These are phyloP conservation scores for Penicillium sumatraense DNA, from an alignment of 2,329 filamentous ascomycete species.

Conservation along the genomic window DNA sequence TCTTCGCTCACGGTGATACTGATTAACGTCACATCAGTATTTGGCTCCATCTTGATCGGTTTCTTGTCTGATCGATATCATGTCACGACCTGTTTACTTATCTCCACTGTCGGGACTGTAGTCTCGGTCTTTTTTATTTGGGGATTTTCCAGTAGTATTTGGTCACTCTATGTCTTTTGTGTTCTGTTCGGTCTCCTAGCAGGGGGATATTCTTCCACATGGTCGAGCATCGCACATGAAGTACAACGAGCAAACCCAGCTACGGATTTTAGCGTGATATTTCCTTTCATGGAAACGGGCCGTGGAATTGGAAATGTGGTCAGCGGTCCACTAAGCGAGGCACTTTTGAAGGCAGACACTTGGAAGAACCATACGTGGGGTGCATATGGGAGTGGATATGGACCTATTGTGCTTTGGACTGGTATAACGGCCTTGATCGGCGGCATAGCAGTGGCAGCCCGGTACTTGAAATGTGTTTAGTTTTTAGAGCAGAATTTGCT, in stretches of 20 bases:
- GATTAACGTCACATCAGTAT: constrained; percentile 37
- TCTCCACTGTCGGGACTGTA: constrained; percentile 25
- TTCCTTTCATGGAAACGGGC: constrained; percentile 28
- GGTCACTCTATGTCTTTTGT: constrained; percentile 23
- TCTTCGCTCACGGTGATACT: constrained; percentile 30
- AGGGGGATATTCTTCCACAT: constrained; percentile 26
- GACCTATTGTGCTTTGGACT: constrained; percentile 24
- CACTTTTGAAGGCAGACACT: constrained; percentile 18
- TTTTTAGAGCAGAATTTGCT: too few relatives aligned
- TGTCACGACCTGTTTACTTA: constrained; percentile 23
- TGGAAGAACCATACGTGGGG: constrained; percentile 17
- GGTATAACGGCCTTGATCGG: constrained; percentile 24
- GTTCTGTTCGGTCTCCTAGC: constrained; percentile 24
- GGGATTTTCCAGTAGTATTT: constrained; percentile 21
- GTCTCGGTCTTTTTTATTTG: constrained; percentile 26
- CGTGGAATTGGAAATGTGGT: constrained; percentile 27
- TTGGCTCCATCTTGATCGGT: constrained; percentile 43
- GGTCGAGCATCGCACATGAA: constrained; percentile 25
- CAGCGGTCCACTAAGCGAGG: constrained; percentile 26
- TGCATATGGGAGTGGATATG: constrained; percentile 26
- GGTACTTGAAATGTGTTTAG: constrained; percentile 19
- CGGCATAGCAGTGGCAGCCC: constrained; percentile 19
- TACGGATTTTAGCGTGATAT: constrained; percentile 24
- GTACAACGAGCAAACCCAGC: constrained; percentile 20
- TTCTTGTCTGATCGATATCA: constrained; percentile 28